Percentiles rank a stretch among this genome's conserved stretches.
phyloP scores from a whole-genome alignment of 257 asterid genomes.

The Fraxinus anomala region DNA sequence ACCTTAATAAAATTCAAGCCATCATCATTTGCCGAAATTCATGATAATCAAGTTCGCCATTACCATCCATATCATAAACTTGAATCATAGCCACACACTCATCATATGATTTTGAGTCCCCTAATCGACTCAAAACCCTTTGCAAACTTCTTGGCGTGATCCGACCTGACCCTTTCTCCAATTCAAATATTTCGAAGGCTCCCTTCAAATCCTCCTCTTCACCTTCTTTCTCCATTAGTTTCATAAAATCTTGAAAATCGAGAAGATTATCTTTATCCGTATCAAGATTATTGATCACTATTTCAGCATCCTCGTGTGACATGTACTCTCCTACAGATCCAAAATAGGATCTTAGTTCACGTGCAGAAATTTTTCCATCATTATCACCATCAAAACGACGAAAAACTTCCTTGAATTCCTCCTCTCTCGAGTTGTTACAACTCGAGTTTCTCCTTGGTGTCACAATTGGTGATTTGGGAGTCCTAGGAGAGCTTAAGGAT shows the following conservation, averaged over 20 bases:
- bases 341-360: constrained; percentile 47
- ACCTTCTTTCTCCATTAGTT: constrained; percentile 36
- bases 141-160: constrained; percentile 64
- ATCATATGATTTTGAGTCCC: constrained; percentile 52
- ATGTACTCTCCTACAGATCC: constrained; percentile 54
- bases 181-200: constrained; percentile 51
- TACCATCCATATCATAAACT: constrained; percentile 56
- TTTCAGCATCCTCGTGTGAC: constrained; percentile 56
- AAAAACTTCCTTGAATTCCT: constrained; percentile 51
- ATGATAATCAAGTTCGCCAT: constrained; percentile 53
- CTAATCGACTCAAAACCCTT: constrained; percentile 49
- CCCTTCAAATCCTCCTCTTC: constrained; percentile 52
- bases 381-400: constrained; percentile 53
- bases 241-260: constrained; percentile 44
- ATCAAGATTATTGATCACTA: constrained; percentile 41
- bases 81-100: constrained; percentile 59
- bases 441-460: constrained; percentile 20
- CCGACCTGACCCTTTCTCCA: constrained; percentile 58
- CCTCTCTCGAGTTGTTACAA: constrained; percentile 32
- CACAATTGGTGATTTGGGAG: constrained; percentile 31
- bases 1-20: constrained; percentile 19
- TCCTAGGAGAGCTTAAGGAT: constrained; percentile 27
- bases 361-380: constrained; percentile 56
- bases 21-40: constrained; percentile 63
- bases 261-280: constrained; percentile 46